Conservation (phyloP, 139 green algal genomes). For the Chlorella sp. region DNA sequence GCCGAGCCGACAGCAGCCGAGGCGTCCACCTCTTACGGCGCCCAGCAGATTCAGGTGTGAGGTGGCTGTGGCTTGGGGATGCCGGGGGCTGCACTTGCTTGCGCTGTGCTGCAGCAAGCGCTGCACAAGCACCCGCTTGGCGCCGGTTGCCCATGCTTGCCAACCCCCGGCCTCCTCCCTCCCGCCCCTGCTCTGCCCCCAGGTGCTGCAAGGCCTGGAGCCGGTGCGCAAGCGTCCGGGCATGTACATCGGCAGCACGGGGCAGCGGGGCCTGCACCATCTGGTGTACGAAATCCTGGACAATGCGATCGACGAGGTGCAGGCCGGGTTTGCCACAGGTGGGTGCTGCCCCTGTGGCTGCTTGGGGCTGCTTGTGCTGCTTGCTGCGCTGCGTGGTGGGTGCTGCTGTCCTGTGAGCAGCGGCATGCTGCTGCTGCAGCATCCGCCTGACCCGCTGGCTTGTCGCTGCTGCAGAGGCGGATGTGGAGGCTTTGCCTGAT, state of each 20-base stretch:
- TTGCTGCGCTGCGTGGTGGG: too few relatives aligned
- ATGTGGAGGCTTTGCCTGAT: background rate
- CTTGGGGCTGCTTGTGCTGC: too few relatives aligned
- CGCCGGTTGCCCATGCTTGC: background rate
- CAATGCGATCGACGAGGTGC: slow-evolving; percentile 94
- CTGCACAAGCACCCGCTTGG: background rate
- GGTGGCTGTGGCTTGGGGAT: too few relatives aligned
- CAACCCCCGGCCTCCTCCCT: background rate
- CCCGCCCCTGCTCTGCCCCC: background rate
- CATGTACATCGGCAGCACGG: slow-evolving; percentile 99
- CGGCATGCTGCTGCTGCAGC: background rate
- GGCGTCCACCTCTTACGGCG: slow-evolving; percentile 29
- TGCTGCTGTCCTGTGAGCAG: background rate
- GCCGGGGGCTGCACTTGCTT: background rate
- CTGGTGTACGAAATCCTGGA: slow-evolving; percentile 98
- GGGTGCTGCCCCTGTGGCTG: too few relatives aligned
- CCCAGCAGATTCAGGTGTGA: slow-evolving; percentile 44
- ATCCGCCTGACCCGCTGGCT: too few relatives aligned
- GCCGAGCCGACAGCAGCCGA: slow-evolving; percentile 6
- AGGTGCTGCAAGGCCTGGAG: slow-evolving; percentile 98
- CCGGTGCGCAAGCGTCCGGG: slow-evolving; percentile 96
- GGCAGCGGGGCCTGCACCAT: slow-evolving; percentile 92
- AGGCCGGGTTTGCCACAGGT: slow-evolving; percentile 80
- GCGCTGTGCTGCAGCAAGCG: background rate
- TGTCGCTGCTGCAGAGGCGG: background rate